Evolutionary conservation across 2,329 filamentous ascomycete genomes (phyloP), one percentile per base, ranked within the genome.

Genomic region (Colletotrichum trifolii): DNA sequence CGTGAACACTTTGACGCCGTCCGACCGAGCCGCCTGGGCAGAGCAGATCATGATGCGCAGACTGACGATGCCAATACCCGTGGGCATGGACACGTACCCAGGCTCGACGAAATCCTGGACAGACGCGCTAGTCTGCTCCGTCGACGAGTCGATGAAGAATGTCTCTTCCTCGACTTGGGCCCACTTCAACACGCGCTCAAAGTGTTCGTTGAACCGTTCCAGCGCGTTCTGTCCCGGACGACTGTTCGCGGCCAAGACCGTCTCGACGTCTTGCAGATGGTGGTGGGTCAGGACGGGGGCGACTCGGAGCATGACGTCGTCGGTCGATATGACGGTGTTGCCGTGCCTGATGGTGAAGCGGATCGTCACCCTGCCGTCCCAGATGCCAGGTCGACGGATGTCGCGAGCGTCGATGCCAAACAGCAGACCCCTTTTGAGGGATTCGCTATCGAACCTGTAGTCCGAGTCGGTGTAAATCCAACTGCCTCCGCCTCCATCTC

Each of bases 241-340:
- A 40, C 9, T 40, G 38, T 40, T 13, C 6, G 38, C 9, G 6
- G 9, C 38, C 38, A 13, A 13, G 38, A 40, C 38, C 3, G 9
- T 9, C 9, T 40, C 38, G 38, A 10, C 9, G 9, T 10, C 6
- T 40, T 80, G 75, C 7, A 72, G 54, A 48, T 77, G 75, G 60
- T 79, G 75, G 42, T 80, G 77, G 2, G 71, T 72, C 12, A 79
- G 67, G 3, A 80, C 69, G 0, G 78, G 78, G 1, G 78, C 77
- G 10, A 78, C 72, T 6, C 73, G 74, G 8, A 81, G 65, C 2
- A 67, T 67, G 5, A 79, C 76, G 1, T 43, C 63, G 50, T 76
- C 75, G 0, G 60, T 67, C 2, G 62, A 60, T 8, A 45, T 67
- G 4, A 60, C 25, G 25, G 25, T 17, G 0, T 62, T 53, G 0